Conservation (phyloP, 805 yeast genomes). For the Candida railenensis region DNA sequence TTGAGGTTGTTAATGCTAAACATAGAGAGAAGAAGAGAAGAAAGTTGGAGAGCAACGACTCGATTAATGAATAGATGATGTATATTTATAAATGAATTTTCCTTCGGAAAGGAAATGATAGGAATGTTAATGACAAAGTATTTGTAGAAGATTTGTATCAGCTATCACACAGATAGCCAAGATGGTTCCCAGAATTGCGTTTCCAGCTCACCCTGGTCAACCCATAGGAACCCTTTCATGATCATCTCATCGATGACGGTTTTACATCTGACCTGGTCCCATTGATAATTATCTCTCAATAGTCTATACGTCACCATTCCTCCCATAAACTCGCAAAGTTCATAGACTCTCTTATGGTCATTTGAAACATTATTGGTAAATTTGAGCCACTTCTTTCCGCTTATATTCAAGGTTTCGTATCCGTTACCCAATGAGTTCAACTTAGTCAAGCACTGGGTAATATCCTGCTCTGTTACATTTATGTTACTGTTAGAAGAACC, state of each 20-base stretch:
- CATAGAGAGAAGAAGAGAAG: constrained; percentile 46
- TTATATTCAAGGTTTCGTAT: constrained; percentile 59
- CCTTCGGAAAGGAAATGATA: too few relatives aligned
- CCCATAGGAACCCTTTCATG: constrained; percentile 80
- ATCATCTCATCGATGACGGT: constrained; percentile 77
- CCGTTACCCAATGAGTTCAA: constrained; percentile 68
- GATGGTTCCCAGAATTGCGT: constrained; percentile 71
- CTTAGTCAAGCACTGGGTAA: constrained; percentile 53
- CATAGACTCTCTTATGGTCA: constrained; percentile 72
- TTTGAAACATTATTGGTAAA: constrained; percentile 30
- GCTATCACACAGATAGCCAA: constrained; percentile 45
- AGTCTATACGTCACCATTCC: constrained; percentile 61
- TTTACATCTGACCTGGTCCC: constrained; percentile 66
- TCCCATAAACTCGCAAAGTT: constrained; percentile 76
- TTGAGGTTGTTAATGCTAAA: constrained; percentile 67
- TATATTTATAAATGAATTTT: neutral
- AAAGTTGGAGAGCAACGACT: neutral
- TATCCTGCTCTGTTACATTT: constrained; percentile 45
- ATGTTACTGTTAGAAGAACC: constrained; percentile 21
- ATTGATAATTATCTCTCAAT: constrained; percentile 69
- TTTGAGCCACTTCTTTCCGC: constrained; percentile 52
- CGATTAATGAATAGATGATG: neutral
- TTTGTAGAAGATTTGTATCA: too few relatives aligned
- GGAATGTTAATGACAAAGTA: too few relatives aligned
- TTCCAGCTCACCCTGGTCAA: constrained; percentile 58